These are phyloP conservation scores for Cyberlindnera americana DNA, from an alignment of 805 yeast genomes.

Conservation along the genomic window DNA sequence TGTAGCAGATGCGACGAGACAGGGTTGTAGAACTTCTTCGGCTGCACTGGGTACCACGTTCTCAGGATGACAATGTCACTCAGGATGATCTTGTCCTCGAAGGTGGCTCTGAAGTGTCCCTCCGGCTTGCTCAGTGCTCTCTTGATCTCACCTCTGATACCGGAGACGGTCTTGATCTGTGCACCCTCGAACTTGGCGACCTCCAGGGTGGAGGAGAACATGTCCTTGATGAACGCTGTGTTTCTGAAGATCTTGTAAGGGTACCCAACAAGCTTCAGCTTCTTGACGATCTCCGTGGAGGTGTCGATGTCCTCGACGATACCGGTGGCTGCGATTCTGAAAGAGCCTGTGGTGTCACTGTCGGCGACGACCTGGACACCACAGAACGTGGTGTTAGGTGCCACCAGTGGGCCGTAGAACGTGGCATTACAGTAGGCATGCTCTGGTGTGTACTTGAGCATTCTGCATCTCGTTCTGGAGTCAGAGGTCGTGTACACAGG, in stretches of 20 bases:
- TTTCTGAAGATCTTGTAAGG: constrained; percentile 92
- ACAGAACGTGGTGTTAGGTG: constrained; percentile 97
- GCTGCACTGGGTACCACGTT: constrained; percentile 95
- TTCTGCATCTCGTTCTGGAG: constrained; percentile 95
- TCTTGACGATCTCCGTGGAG: constrained; percentile 87
- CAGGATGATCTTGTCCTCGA: constrained; percentile 91
- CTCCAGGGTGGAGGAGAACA: constrained; percentile 90
- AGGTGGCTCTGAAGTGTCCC: constrained; percentile 93
- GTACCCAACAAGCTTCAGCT: constrained; percentile 89
- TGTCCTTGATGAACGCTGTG: constrained; percentile 95
- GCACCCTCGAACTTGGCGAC: constrained; percentile 99
- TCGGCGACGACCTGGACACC: constrained; percentile 88
- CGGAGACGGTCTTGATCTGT: constrained; percentile 91
- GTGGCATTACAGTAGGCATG: constrained; percentile 96
- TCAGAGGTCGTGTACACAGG: constrained; percentile 96
- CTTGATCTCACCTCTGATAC: constrained; percentile 96
- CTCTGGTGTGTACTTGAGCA: constrained; percentile 97
- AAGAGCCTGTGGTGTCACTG: constrained; percentile 80
- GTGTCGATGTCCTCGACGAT: constrained; percentile 91
- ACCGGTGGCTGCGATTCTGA: constrained; percentile 96
- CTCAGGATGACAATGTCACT: constrained; percentile 86
- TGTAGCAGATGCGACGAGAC: constrained; percentile 81
- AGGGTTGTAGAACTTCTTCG: constrained; percentile 90
- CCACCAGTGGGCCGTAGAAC: constrained; percentile 94
- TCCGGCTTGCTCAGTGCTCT: constrained; percentile 92